A percentile compares a stretch with the other conserved stretches of the same genome.
phyloP scores from a whole-genome alignment of 169 alveolate genomes.

The Plasmodium sp. region DNA sequence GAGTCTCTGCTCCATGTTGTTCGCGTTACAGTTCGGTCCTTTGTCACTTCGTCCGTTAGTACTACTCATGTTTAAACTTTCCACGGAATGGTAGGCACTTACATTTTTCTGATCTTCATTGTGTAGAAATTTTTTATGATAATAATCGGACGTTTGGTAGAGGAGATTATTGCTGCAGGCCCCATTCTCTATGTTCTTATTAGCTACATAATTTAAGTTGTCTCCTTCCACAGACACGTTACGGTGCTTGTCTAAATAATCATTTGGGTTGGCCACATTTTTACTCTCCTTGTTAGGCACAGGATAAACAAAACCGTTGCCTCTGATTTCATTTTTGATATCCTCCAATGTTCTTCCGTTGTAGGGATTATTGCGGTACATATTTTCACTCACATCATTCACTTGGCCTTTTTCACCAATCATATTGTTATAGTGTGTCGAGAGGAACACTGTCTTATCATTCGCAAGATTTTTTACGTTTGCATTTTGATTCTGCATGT shows the following conservation, averaged over 20 bases:
- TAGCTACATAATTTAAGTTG: slow-evolving; percentile 15
- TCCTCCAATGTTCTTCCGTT: slow-evolving; percentile 2
- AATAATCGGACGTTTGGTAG: slow-evolving; percentile 18
- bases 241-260: background rate
- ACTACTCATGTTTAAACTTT: background rate
- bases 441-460: background rate
- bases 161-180: background rate
- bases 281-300: background rate
- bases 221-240: background rate
- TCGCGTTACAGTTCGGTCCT: background rate
- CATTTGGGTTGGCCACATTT: background rate
- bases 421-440: background rate
- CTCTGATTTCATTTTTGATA: background rate
- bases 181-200: background rate
- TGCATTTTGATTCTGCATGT: background rate
- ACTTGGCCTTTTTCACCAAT: background rate
- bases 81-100: background rate
- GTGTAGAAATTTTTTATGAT: background rate
- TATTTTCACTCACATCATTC: background rate
- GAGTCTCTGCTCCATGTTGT: background rate
- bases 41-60: background rate
- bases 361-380: background rate
- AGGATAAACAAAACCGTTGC: background rate
- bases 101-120: slow-evolving; percentile 7
- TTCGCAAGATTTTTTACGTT: background rate